These are phyloP conservation scores for Hymenoscyphus albidus DNA, from an alignment of 2,329 filamentous ascomycete genomes.

Conservation along the genomic window DNA sequence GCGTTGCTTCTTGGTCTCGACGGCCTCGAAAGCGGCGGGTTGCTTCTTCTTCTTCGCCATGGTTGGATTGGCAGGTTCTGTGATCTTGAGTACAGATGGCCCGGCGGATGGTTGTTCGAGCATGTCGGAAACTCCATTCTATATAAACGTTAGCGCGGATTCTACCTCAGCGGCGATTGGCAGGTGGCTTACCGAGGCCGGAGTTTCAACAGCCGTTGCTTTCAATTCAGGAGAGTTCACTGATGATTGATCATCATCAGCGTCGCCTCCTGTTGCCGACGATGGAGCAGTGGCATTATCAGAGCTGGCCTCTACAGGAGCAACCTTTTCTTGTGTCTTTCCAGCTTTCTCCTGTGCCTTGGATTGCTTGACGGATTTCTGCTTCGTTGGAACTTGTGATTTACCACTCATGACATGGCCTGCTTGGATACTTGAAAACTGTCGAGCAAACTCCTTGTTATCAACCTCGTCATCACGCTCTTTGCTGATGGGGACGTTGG, in stretches of 20 bases:
- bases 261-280: constrained; percentile 70
- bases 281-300: constrained; percentile 57
- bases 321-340: constrained; percentile 51
- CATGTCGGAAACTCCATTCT: constrained; percentile 78
- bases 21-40: constrained; percentile 54
- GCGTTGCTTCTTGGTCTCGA: constrained; percentile 90
- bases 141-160: constrained; percentile 1
- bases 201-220: constrained; percentile 44
- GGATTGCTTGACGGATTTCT: constrained; percentile 66
- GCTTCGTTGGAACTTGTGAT: constrained; percentile 41
- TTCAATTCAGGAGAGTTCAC: constrained; percentile 59
- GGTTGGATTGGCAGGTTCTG: constrained; percentile 55
- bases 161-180: background rate
- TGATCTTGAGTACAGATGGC: constrained; percentile 75
- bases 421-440: constrained; percentile 66
- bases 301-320: constrained; percentile 36
- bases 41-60: constrained; percentile 61
- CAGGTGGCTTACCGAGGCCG: constrained; percentile 28
- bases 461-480: constrained; percentile 52
- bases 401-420: constrained; percentile 56
- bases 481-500: constrained; percentile 13
- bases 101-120: constrained; percentile 67
- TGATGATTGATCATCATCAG: constrained; percentile 75
- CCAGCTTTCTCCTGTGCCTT: constrained; percentile 51
- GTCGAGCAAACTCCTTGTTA: constrained; percentile 72